Percentiles rank a stretch among this genome's conserved stretches.
phyloP scores from a whole-genome alignment of 1,284 basidiomycete species.

The Golubevia sp. region DNA sequence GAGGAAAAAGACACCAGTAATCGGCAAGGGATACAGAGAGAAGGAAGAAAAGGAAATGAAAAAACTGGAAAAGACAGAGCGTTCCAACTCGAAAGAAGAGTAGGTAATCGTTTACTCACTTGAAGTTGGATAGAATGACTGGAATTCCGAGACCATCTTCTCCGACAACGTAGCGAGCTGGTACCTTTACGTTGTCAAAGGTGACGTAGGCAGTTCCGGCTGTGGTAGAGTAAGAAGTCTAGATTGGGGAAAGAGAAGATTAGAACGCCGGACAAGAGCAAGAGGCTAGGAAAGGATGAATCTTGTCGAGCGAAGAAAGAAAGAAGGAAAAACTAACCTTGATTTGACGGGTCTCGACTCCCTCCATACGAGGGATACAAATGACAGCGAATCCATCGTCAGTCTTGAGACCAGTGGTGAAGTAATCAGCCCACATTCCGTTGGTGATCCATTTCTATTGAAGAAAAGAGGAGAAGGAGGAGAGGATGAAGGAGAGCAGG shows the following conservation, averaged over 20 bases:
- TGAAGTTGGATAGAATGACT: conserved; percentile 69
- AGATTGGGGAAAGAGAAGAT: background rate
- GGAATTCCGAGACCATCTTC: conserved; percentile 79
- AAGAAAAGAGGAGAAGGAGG: conserved; percentile 1
- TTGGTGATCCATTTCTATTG: conserved; percentile 96
- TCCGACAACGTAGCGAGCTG: conserved; percentile 82
- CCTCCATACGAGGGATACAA: conserved; percentile 67
- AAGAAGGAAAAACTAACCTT: too few species aligned
- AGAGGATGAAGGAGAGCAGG: background rate
- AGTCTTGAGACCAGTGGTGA: conserved; percentile 63
- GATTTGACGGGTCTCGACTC: conserved; percentile 82
- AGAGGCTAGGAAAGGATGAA: too few species aligned
- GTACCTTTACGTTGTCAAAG: conserved; percentile 84
- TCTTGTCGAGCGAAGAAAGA: too few species aligned
- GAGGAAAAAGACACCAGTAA: too few species aligned
- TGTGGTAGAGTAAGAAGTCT: conserved; percentile 68
- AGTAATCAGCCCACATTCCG: conserved; percentile 68
- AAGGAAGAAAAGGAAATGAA: background rate
- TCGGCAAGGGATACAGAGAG: background rate
- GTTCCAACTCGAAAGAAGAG: conserved; percentile 13
- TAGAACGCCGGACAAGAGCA: conserved; percentile 47
- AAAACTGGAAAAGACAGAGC: too few species aligned
- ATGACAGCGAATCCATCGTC: conserved; percentile 84
- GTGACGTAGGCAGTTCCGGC: conserved; percentile 82
- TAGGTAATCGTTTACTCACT: conserved; percentile 22